Percentiles rank a stretch among this genome's conserved stretches.
Evolutionary conservation across 139 green algal species (phyloP).

Genomic region (Ettlia oleoabundans): DNA sequence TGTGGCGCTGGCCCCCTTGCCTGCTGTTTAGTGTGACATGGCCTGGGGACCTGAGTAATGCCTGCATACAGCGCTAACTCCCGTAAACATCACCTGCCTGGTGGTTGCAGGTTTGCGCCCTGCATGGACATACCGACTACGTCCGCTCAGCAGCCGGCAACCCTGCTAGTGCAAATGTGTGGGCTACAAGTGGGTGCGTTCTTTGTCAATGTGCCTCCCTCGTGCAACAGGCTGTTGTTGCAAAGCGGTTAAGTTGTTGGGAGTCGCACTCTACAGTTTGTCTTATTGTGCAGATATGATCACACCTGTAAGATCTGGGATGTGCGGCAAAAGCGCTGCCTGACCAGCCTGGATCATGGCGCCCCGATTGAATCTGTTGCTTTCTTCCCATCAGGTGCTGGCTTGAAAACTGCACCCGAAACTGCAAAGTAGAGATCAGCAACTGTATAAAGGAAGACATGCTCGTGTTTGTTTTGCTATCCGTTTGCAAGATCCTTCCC

Average conservation of each 20-base stretch:
- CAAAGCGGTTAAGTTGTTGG: no score
- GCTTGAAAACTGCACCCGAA: no score
- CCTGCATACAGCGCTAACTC: no score
- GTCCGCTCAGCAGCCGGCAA: conserved; percentile 69
- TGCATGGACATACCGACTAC: conserved; percentile 91
- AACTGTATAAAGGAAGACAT: neutral
- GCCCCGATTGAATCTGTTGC: conserved; percentile 82
- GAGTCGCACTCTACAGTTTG: no score
- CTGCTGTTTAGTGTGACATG: no score
- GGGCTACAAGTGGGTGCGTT: conserved; percentile 62
- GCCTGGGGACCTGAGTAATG: no score
- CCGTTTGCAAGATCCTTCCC: no score
- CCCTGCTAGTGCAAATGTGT: conserved; percentile 64
- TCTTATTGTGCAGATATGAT: conserved; percentile 73
- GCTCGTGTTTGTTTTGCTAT: no score
- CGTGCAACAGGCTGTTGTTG: no score
- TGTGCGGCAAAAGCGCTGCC: conserved; percentile 49
- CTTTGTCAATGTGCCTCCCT: neutral
- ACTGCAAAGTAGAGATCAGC: no score
- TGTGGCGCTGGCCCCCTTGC: no score
- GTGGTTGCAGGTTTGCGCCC: conserved; percentile 46
- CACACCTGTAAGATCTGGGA: conserved; percentile 90
- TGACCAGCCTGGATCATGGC: conserved; percentile 77
- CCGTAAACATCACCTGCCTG: neutral
- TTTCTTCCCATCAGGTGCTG: conserved; percentile 76